Conservation (phyloP, 2,329 filamentous ascomycete genomes). For the Periconia digitata region DNA sequence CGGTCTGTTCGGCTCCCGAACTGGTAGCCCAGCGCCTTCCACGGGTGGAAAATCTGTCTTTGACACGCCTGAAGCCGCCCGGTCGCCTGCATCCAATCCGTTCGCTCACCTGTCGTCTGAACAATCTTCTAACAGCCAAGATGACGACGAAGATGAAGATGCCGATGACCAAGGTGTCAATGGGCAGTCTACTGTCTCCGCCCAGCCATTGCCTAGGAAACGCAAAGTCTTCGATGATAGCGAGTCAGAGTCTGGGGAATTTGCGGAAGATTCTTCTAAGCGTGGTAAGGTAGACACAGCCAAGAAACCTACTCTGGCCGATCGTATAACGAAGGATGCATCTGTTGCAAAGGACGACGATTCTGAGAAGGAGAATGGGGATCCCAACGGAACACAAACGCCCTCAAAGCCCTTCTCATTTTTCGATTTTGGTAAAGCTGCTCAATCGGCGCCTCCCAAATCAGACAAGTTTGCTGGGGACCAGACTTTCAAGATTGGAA, state of each 20-base stretch:
- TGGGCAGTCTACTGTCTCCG: not conserved
- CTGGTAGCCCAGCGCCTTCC: constrained; percentile 34
- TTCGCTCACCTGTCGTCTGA: constrained; percentile 40
- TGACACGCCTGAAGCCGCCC: constrained; percentile 23
- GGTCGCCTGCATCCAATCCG: constrained; percentile 28
- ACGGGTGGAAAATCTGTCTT: constrained; percentile 35
- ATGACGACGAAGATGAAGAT: constrained; percentile 29
- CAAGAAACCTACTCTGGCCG: constrained; percentile 25
- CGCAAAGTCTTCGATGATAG: constrained; percentile 17
- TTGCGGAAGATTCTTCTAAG: constrained; percentile 26
- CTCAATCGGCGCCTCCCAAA: constrained; percentile 31
- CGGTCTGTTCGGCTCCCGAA: constrained; percentile 24
- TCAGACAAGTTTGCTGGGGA: constrained; percentile 33
- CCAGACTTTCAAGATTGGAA: constrained; percentile 40
- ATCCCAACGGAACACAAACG: constrained; percentile 27
- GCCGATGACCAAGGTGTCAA: constrained; percentile 12
- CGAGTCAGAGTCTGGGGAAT: constrained; percentile 24
- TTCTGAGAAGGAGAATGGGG: constrained; percentile 25
- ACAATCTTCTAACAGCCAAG: constrained; percentile 32
- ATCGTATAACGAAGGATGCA: constrained; percentile 28
- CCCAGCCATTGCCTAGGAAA: constrained; percentile 14
- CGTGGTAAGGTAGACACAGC: constrained; percentile 19
- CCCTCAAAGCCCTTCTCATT: constrained; percentile 26
- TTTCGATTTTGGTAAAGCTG: constrained; percentile 32
- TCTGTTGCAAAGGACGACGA: constrained; percentile 15